Percentiles rank a stretch among this genome's conserved stretches.
Conservation (phyloP, 2,329 filamentous ascomycete species). For the Cordyceps farinosa region DNA sequence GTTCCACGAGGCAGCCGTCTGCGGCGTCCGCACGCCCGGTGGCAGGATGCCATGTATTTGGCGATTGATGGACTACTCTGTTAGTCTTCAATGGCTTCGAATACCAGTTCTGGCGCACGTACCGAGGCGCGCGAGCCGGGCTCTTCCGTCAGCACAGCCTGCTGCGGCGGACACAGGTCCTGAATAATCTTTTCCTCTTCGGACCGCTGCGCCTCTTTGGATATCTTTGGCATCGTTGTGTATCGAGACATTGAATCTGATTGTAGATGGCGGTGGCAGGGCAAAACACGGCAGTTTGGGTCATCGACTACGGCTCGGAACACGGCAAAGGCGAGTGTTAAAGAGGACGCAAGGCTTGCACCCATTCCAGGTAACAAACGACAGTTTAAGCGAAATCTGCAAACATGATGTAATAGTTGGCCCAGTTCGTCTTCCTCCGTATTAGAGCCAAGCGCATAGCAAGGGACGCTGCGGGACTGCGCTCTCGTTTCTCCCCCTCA, state of each 20-base stretch:
- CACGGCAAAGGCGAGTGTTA: constrained; percentile 5
- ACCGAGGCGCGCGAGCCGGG: constrained; percentile 31
- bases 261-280: neutral
- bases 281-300: neutral
- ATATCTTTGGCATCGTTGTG: neutral
- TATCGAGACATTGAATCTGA: neutral
- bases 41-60: constrained; percentile 32
- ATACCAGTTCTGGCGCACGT: constrained; percentile 11
- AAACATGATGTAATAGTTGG: neutral
- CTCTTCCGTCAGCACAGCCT: constrained; percentile 6
- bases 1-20: constrained; percentile 31
- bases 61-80: constrained; percentile 31
- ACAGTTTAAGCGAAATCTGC: neutral
- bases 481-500: neutral
- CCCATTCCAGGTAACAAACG: neutral
- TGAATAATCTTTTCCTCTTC: constrained; percentile 15
- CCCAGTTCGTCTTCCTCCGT: neutral
- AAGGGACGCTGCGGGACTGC: neutral
- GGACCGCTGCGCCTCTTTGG: neutral
- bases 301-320: neutral
- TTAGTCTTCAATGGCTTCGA: neutral
- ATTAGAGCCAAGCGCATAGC: neutral
- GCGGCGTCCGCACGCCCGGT: constrained; percentile 31
- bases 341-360: neutral
- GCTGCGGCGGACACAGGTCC: constrained; percentile 18